Evolutionary conservation across 495 filamentous ascomycete genomes (phyloP).

Genomic region (Astrothelium macrocarpum): DNA sequence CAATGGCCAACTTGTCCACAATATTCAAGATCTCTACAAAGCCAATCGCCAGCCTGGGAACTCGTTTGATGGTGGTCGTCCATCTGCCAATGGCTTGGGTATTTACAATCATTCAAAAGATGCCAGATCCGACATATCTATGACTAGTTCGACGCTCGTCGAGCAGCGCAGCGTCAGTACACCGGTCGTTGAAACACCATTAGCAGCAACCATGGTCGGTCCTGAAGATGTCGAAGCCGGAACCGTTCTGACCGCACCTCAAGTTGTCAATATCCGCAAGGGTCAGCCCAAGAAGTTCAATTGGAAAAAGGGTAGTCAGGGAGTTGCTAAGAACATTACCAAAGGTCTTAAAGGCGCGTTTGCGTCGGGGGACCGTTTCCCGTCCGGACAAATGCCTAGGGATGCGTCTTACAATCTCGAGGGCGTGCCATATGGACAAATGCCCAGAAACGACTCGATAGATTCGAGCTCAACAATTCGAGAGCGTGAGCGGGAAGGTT

Average conservation of each 20-base stretch:
- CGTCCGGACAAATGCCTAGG: slow-evolving; percentile 40
- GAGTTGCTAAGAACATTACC: slow-evolving; percentile 82
- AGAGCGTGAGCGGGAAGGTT: slow-evolving; percentile 51
- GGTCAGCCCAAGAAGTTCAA: slow-evolving; percentile 91
- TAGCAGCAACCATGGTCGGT: not conserved
- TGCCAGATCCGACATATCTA: slow-evolving; percentile 51
- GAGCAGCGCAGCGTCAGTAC: slow-evolving; percentile 38
- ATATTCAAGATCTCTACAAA: slow-evolving; percentile 89
- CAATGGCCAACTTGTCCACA: slow-evolving; percentile 89
- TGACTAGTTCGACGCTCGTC: slow-evolving; percentile 48
- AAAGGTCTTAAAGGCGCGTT: slow-evolving; percentile 85
- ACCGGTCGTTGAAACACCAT: slow-evolving; percentile 16
- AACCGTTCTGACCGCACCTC: slow-evolving; percentile 64
- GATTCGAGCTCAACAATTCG: slow-evolving; percentile 19
- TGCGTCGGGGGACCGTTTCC: slow-evolving; percentile 40
- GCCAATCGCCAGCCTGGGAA: slow-evolving; percentile 48
- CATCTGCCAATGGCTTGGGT: slow-evolving; percentile 63
- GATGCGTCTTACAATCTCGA: slow-evolving; percentile 46
- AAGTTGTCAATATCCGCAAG: slow-evolving; percentile 86
- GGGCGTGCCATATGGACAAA: slow-evolving; percentile 37
- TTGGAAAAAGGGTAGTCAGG: slow-evolving; percentile 94
- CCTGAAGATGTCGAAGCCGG: slow-evolving; percentile 44
- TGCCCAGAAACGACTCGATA: slow-evolving; percentile 14
- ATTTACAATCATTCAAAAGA: slow-evolving; percentile 70
- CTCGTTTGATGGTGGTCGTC: slow-evolving; percentile 42